Base-by-base conservation (phyloP, 2,329 filamentous ascomycete genomes). In the Eutypa lata region DNA sequence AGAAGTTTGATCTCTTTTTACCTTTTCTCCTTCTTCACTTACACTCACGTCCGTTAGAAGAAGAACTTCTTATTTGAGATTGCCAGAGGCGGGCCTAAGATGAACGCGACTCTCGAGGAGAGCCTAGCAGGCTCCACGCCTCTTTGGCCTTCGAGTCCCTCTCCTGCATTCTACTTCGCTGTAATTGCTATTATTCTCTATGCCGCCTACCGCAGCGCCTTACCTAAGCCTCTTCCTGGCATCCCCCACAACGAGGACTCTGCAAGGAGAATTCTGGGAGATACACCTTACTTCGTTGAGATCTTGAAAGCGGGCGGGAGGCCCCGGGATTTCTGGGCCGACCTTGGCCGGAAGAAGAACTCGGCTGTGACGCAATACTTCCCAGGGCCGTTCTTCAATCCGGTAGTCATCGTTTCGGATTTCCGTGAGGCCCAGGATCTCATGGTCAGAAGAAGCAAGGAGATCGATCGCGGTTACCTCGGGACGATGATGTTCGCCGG, bases 391-490 rank as follows among this genome's bases (percentile, higher is more conserved):
- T 61, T 70, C 45, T 56, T 61, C 28, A 58, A 57, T 49, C 68
- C 70, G 3, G 62, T 57, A 11, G 58, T 72, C n/a, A 56, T 71
- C 21, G 49, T 72, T 6, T 60, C 66, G 13, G 65, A 70, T 53
- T 68, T 65, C 40, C 57, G 61, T 4, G 66, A 70, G 50, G 57
- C 62, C 7, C 57, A 68, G 16, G 70, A 72, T 44, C 66, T 72
- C 16, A 52, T 63, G 22, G 54, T 65, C 7, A 63, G 67, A 1
- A 59, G 69, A 7, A 49, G 50, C 2, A 67, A 58, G 48, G 69
- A 72, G 28, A 69, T 71, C 46, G 66, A 71, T 28, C 59, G 66
- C 7, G 61, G 63, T 2, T 51, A 44, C 1, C 37, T 38, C 57
- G 65, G 16, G 67, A 54, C 22, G 22, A 52, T n/a, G 58, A 57